These are phyloP conservation scores for Plantago ovata DNA, from an alignment of 257 asterid species.

Conservation along the genomic window DNA sequence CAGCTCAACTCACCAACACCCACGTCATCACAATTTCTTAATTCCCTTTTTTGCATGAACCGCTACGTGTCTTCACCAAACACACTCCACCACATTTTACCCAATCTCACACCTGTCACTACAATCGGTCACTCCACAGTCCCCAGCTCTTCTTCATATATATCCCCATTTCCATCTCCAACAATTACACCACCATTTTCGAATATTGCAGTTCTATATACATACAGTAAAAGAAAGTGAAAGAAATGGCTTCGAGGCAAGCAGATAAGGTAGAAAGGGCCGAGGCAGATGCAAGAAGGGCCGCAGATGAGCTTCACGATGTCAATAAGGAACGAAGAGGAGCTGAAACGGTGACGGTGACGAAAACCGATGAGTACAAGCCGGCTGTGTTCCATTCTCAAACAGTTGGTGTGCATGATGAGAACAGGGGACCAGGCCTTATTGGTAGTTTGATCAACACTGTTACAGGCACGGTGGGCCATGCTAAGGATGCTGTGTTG, in stretches of 20 bases:
- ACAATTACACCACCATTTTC: not conserved
- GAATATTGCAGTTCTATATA: no score
- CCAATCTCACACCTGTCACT: conserved; percentile 19
- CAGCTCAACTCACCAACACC: not conserved
- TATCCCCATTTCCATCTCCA: not conserved
- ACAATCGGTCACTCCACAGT: not conserved
- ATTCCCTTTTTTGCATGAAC: conserved; percentile 4
- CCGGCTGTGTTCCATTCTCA: not conserved
- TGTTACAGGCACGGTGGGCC: conserved; percentile 35
- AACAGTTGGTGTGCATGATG: not conserved
- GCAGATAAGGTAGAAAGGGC: conserved; percentile 45
- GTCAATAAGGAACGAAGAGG: conserved; percentile 40
- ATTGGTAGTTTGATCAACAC: conserved; percentile 35
- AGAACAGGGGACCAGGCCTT: conserved; percentile 30
- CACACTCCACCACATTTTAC: not conserved
- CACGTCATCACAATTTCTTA: not conserved
- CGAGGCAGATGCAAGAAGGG: conserved; percentile 47
- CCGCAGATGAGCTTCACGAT: conserved; percentile 53
- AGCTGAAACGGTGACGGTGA: conserved; percentile 17
- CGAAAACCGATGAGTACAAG: not conserved
- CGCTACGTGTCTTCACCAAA: conserved; percentile 23
- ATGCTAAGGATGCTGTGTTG: conserved; percentile 48
- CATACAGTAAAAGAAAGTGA: no score
- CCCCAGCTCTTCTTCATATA: not conserved
- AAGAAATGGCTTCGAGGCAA: conserved; percentile 49